Conservation (phyloP, 495 filamentous ascomycete genomes). For the Xylaria sp. region DNA sequence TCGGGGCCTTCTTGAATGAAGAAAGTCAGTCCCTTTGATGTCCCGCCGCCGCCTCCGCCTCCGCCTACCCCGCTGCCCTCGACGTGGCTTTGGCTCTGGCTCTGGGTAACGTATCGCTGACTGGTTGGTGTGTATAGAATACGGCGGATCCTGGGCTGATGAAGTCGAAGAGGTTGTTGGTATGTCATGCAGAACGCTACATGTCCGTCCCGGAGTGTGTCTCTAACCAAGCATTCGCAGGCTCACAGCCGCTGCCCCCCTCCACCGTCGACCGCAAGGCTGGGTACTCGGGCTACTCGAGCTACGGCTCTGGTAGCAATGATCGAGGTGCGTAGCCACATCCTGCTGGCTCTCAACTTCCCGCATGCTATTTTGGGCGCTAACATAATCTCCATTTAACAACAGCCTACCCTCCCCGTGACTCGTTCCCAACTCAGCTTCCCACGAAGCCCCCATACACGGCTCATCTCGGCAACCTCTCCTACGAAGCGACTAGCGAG, state of each 20-base stretch:
- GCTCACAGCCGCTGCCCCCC: conserved; percentile 55
- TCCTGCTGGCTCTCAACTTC: not conserved
- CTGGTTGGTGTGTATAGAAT: conserved; percentile 60
- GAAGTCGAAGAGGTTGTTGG: conserved; percentile 89
- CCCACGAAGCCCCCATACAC: conserved; percentile 93
- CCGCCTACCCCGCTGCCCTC: conserved; percentile 29
- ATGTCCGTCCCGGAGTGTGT: not conserved
- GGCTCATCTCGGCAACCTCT: conserved; percentile 93
- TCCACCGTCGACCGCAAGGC: conserved; percentile 45
- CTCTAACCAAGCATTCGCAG: conserved; percentile 33
- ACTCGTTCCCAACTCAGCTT: conserved; percentile 74
- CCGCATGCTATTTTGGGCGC: not conserved
- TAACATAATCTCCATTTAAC: not conserved
- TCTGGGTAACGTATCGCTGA: conserved; percentile 38
- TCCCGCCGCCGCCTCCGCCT: conserved; percentile 12
- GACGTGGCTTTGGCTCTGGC: conserved; percentile 33
- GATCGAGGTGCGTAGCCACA: conserved; percentile 44
- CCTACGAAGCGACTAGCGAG: conserved; percentile 84
- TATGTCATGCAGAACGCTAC: conserved; percentile 47
- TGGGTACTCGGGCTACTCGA: conserved; percentile 41
- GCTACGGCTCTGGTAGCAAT: conserved; percentile 29
- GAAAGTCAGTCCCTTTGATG: conserved; percentile 64
- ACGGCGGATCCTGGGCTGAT: conserved; percentile 93
- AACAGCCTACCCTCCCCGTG: conserved; percentile 71
- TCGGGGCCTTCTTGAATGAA: conserved; percentile 88